Percentiles rank a stretch among this genome's conserved stretches.
Conservation (phyloP, 805 yeast genomes). For the Wickerhamomyces kurtzmanii region DNA sequence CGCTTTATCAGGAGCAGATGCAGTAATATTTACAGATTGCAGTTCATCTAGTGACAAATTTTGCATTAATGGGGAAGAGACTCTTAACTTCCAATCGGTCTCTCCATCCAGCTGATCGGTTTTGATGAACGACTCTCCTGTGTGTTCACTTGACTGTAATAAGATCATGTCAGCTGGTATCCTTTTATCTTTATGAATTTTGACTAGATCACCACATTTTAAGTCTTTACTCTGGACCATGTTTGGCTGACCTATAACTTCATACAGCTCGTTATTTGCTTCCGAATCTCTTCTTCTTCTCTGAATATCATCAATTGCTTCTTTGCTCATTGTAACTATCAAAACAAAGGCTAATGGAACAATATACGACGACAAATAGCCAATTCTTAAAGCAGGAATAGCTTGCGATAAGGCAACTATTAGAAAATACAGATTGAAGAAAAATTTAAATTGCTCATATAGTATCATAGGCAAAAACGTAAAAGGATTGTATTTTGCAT, state of each 20-base stretch:
- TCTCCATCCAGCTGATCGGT: slow-evolving; percentile 99
- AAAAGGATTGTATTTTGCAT: slow-evolving; percentile 86
- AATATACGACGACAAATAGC: slow-evolving; percentile 84
- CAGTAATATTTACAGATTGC: slow-evolving; percentile 46
- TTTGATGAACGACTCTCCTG: slow-evolving; percentile 87
- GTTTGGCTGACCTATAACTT: slow-evolving; percentile 42
- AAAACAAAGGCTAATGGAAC: slow-evolving; percentile 93
- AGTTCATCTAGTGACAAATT: slow-evolving; percentile 38
- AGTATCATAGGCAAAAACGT: slow-evolving; percentile 83
- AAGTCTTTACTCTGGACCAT: slow-evolving; percentile 49
- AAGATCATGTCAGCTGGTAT: slow-evolving; percentile 91
- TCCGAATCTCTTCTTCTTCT: slow-evolving; percentile 86
- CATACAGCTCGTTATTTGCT: slow-evolving; percentile 76
- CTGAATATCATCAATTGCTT: slow-evolving; percentile 88
- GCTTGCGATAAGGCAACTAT: slow-evolving; percentile 92
- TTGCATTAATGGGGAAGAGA: slow-evolving; percentile 72
- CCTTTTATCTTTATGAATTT: slow-evolving; percentile 69
- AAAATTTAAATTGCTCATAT: slow-evolving; percentile 94
- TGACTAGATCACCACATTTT: slow-evolving; percentile 79
- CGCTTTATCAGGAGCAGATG: slow-evolving; percentile 75
- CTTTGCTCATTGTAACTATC: slow-evolving; percentile 89
- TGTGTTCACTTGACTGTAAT: slow-evolving; percentile 68
- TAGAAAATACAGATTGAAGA: slow-evolving; percentile 86
- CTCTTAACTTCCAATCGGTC: slow-evolving; percentile 94
- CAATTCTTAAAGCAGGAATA: slow-evolving; percentile 82